Base-by-base conservation (phyloP, 163 green algal species). In the Scenedesmus sp. region DNA sequence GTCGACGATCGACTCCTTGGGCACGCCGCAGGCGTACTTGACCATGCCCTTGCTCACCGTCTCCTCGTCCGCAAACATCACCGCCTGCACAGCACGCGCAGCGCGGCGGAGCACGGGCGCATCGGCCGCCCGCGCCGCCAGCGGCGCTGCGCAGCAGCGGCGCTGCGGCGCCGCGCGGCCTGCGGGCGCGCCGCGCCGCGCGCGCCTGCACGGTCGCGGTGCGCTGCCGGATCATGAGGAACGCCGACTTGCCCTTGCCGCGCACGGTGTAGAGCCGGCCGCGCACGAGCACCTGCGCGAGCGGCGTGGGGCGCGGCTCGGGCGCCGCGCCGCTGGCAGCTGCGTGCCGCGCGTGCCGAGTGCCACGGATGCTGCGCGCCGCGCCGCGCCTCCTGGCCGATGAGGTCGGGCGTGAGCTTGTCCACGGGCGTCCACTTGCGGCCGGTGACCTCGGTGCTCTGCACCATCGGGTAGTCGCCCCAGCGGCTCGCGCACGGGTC, bases 221-320 rank as follows among this genome's bases (percentile, higher is more conserved):
- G 2, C 88, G 70, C 78, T 98, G 90, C 18, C 96, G 87, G 33
- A 99, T 84, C 73, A 99, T 92, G 22, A 99, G 57, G 87, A 99
- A 99, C 29, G 87, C 91, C 1, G 86, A 93, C 85, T 99, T 99
- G 77, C 96, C 96, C 87, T 99, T 99, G 67, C 92, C 94, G 14
- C 96, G 87, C 31, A 96, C 92, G 39, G 84, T 92, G 76, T 98
- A 91, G 71, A 99, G 82, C 31, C 93, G 86, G 0, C 78, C 93
- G 24, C 96, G 85, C 22, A 99, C 57, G 53, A 97, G 77, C 54
- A 98, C 93, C 83, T 91, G 81, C 34, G 51, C 51, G 6, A 60
- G 51, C 83, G 15, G 51, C 65, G 65, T n/a, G 17, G 24, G 26
- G 54, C 10, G 26, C 54, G n/a, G 28, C 56, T 64, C 28, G 28